Evolutionary conservation across 2,329 filamentous ascomycete species (phyloP).

Genomic region (Scytalidium lignicola): DNA sequence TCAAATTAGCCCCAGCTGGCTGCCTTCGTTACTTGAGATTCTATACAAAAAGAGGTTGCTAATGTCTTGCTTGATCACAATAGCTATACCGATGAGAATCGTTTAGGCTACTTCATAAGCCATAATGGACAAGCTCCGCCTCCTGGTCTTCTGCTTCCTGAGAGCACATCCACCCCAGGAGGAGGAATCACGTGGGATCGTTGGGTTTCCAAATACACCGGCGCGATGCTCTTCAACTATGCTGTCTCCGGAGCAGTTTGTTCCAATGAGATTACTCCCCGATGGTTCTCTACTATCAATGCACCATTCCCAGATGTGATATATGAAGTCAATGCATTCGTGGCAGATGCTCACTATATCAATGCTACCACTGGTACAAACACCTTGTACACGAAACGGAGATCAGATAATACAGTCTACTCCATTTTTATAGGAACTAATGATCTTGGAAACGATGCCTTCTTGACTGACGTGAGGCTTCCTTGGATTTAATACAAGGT

Average conservation of each 20-base stretch:
- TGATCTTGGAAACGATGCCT: constrained; percentile 62
- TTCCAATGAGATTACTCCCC: constrained; percentile 61
- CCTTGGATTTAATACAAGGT: no score
- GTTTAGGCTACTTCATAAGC: constrained; percentile 56
- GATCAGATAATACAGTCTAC: constrained; percentile 61
- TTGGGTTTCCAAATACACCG: constrained; percentile 56
- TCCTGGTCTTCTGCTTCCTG: constrained; percentile 44
- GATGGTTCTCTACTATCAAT: constrained; percentile 45
- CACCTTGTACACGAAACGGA: constrained; percentile 39
- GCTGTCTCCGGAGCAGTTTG: constrained; percentile 70
- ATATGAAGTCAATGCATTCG: constrained; percentile 55
- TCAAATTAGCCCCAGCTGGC: constrained; percentile 3
- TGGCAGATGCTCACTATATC: constrained; percentile 39
- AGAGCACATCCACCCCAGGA: constrained; percentile 48
- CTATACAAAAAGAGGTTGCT: background rate
- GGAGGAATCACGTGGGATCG: constrained; percentile 68
- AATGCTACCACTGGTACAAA: constrained; percentile 25
- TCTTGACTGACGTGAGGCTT: constrained; percentile 59
- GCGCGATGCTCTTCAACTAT: constrained; percentile 58
- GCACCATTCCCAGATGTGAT: constrained; percentile 56
- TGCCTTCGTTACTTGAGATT: no score
- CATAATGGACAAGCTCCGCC: constrained; percentile 58
- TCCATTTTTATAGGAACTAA: constrained; percentile 79
- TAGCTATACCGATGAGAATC: constrained; percentile 65
- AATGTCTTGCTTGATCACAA: no score